Conservation (phyloP, 345 rosid genomes). For the sweet orange (Citrus sinensis) region DVS_A1.0 CM039166.1:4909501-4910000, state of each 20-base stretch:
- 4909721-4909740: not conserved
- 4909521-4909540: not conserved
- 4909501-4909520: not conserved
- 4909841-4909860: not conserved
- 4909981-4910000: too few species aligned
- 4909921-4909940: too few species aligned
- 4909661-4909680: accelerated
- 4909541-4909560: too few species aligned
- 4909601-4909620: not conserved
- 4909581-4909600: not conserved
- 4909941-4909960: too few species aligned
- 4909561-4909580: not conserved
- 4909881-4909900: not conserved
- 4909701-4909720: not conserved
- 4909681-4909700: not conserved
- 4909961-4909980: too few species aligned
- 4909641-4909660: not conserved
- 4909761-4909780: not conserved
- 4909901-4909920: not conserved
- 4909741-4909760: not conserved
- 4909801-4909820: not conserved
- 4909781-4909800: not conserved
- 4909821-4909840: not conserved
- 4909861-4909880: not conserved
- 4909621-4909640: not conserved